Conservation (phyloP, 495 filamentous ascomycete genomes). For the Thermothielavioides terrestris region DNA sequence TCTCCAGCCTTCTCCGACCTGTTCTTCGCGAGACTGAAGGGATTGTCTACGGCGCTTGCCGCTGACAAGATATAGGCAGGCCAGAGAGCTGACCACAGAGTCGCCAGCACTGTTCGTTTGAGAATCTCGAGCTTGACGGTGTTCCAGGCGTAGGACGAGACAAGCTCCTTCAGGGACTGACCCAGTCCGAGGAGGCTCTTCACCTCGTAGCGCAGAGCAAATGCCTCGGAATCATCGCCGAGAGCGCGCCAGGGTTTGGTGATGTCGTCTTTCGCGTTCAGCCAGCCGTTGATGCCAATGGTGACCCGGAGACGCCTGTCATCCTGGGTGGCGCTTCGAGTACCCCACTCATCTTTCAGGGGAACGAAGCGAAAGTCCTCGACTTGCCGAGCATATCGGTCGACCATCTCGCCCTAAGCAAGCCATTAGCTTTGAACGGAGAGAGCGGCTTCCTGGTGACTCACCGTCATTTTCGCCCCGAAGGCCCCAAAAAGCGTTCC, state of each 20-base stretch:
- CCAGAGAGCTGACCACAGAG: conserved; percentile 65
- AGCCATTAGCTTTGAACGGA: neutral
- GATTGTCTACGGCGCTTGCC: conserved; percentile 68
- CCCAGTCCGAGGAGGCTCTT: conserved; percentile 66
- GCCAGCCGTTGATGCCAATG: conserved; percentile 79
- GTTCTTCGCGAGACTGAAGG: conserved; percentile 68
- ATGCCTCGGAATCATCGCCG: conserved; percentile 60
- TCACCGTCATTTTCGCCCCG: conserved; percentile 73
- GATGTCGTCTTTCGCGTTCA: conserved; percentile 60
- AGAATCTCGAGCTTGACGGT: conserved; percentile 64
- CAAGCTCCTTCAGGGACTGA: conserved; percentile 55
- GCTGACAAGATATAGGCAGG: conserved; percentile 61
- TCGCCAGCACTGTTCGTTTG: conserved; percentile 64
- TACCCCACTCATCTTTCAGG: conserved; percentile 42
- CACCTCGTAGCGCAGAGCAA: conserved; percentile 75
- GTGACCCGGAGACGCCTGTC: conserved; percentile 62
- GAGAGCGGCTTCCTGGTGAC: neutral
- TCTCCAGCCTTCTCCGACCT: conserved; percentile 75
- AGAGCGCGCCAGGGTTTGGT: conserved; percentile 68
- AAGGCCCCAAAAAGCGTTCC: conserved; percentile 84
- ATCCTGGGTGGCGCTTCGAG: conserved; percentile 20
- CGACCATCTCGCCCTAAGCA: conserved; percentile 57
- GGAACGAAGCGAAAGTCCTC: conserved; percentile 84
- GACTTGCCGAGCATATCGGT: conserved; percentile 75
- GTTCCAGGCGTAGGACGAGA: conserved; percentile 63